Evolutionary conservation across 352 stramenopile genomes (phyloP).

Genomic region (Pythium angustatum): DNA sequence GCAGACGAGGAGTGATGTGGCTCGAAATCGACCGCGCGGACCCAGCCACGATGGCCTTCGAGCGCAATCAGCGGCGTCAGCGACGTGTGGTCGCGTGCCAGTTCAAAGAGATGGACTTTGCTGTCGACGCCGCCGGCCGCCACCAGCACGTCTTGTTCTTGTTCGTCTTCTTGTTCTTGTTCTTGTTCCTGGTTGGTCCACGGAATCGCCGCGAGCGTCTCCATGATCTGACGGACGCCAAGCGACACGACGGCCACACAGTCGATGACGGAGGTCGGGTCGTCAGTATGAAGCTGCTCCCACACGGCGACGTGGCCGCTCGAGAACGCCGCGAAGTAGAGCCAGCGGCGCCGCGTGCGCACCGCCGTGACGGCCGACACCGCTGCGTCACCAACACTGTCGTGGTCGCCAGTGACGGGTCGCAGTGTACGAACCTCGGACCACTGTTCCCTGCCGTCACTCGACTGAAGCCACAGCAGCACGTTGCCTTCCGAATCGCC

Average conservation of each 20-base stretch:
- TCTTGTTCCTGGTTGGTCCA: conserved; percentile 5
- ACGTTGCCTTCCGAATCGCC: conserved; percentile 64
- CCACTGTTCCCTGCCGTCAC: conserved; percentile 15
- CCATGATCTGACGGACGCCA: conserved; percentile 55
- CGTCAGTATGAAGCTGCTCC: conserved; percentile 12
- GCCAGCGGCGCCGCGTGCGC: conserved; percentile 33
- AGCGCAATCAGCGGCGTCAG: conserved; percentile 44
- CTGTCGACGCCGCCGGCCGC: conserved; percentile 68
- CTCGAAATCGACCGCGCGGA: conserved; percentile 65
- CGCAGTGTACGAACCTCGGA: too few relatives aligned
- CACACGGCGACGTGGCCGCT: conserved; percentile 47
- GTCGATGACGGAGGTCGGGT: conserved; percentile 21
- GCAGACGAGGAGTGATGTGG: not conserved
- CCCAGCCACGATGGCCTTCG: conserved; percentile 67
- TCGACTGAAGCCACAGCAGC: conserved; percentile 45
- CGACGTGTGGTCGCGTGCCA: conserved; percentile 18
- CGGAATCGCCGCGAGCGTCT: conserved; percentile 38
- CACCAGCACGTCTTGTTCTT: conserved; percentile 44
- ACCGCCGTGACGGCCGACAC: conserved; percentile 41
- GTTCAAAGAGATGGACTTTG: conserved; percentile 66
- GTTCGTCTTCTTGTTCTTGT: not conserved
- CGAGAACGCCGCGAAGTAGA: conserved; percentile 52
- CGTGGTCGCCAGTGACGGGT: too few relatives aligned
- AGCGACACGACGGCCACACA: conserved; percentile 25
- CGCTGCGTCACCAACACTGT: conserved; percentile 31